Evolutionary conservation across 2,329 filamentous ascomycete genomes (phyloP), one percentile per base, ranked within the genome.

Genomic region (Aspergillus hiratsukae): DNA sequence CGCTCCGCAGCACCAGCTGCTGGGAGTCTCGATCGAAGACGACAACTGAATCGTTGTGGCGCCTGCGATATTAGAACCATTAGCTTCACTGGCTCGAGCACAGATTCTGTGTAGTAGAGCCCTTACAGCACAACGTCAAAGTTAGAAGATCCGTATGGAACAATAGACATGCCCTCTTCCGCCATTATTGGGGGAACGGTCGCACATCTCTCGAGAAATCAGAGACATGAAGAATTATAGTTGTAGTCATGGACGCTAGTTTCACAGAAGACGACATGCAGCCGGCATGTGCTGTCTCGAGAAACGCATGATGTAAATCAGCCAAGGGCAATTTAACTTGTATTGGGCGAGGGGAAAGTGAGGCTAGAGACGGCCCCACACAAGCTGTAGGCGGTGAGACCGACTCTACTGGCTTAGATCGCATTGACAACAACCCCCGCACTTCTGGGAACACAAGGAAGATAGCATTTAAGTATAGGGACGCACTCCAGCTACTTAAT

Each of bases 1-100:
- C 79, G 64, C 82, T 86, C 59, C 89, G 87, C 52, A 97, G 88
- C 64, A 91, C 90, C 61, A 99, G 85, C 65, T 92, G 89, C 61
- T 87, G 88, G 6, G 92, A 96, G 29, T 85, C 81, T 49, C 87
- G 89, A 75, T 99, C 93, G 69, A 90, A 92, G 40, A 97, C 87
- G 48, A 99, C 94, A 56, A 99, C 87, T 23, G 92, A 88, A 76
- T 96, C 91, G 69, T 90, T 89, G 73, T 97, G 91, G 60, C 93
- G 94, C 52, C 94, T 97, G 67, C 49, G 21, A 23, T 51, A 48
- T n/a, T 23, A 53, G 23, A 49, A 40, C 46, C 17, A 54, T 68
- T 56, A 66, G 63, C 51, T 25, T 50, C 37, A 40, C 23, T 52
- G 52, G 31, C 11, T 31, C 45, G 28, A 43, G 45, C 25, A 50